These are phyloP conservation scores for Leishmania martiniquensis DNA, from an alignment of 208 protist genomes.

Conservation along the genomic window DNA sequence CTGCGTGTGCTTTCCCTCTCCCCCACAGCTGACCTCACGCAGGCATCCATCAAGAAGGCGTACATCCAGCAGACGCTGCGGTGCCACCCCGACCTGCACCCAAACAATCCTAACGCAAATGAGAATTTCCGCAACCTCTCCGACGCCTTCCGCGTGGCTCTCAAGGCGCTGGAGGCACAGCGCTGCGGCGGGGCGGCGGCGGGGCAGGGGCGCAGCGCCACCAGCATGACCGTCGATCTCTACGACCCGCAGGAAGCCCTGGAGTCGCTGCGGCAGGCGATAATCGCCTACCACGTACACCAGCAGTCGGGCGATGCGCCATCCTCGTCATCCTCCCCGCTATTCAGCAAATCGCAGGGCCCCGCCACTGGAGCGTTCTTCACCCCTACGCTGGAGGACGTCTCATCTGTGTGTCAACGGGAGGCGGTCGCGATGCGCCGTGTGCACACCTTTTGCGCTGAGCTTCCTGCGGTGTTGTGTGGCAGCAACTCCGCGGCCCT, in stretches of 20 bases:
- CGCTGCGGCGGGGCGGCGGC: background rate
- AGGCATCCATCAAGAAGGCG: constrained; percentile 71
- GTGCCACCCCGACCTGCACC: constrained; percentile 85
- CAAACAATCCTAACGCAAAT: constrained; percentile 66
- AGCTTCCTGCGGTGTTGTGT: constrained; percentile 70
- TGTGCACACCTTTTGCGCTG: constrained; percentile 67
- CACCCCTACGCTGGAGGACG: constrained; percentile 65
- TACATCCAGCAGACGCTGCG: constrained; percentile 75
- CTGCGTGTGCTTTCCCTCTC: constrained; percentile 57
- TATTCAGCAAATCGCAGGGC: background rate
- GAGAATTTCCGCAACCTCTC: constrained; percentile 75
- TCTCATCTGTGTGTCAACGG: constrained; percentile 74
- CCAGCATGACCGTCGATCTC: constrained; percentile 9
- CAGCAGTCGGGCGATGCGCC: constrained; percentile 15
- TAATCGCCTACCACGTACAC: constrained; percentile 54
- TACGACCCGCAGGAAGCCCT: constrained; percentile 58
- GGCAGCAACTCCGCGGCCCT: constrained; percentile 65
- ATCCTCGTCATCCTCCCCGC: background rate
- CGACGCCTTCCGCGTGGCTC: constrained; percentile 75
- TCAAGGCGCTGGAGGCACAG: constrained; percentile 62
- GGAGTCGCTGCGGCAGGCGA: constrained; percentile 61
- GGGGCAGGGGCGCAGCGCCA: background rate
- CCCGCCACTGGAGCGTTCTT: constrained; percentile 32
- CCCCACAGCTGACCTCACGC: constrained; percentile 41
- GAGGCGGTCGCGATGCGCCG: constrained; percentile 68